Evolutionary conservation across 2,329 filamentous ascomycete genomes (phyloP).

Genomic region (Penicillium concentricum): DNA sequence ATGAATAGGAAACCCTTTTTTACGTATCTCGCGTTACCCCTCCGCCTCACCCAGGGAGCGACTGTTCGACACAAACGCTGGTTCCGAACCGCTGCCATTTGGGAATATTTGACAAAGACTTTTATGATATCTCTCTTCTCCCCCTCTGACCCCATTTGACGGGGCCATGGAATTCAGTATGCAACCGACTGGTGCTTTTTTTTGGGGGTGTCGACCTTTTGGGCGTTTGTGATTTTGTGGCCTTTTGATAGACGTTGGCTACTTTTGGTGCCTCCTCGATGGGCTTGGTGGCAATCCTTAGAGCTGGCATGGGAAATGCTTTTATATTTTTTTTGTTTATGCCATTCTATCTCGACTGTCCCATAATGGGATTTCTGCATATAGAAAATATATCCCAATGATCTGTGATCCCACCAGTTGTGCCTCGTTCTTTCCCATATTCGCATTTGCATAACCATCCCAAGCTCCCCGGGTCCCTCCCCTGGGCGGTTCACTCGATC

Average conservation of each 20-base stretch:
- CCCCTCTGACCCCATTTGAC: conserved; percentile 10
- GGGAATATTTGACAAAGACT: conserved; percentile 15
- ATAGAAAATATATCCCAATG: conserved; percentile 25
- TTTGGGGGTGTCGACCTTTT: conserved; percentile 18
- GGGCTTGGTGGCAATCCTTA: conserved; percentile 12
- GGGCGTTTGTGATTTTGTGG: conserved; percentile 21
- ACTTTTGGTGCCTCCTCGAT: conserved; percentile 11
- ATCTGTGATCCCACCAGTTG: conserved; percentile 6
- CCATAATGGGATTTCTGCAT: conserved; percentile 20
- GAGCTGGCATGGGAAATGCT: conserved; percentile 16
- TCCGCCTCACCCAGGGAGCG: conserved; percentile 7
- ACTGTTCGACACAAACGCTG: conserved; percentile 11
- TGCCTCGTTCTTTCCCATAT: conserved; percentile 6
- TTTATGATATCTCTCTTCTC: conserved; percentile 15
- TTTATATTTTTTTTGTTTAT: conserved; percentile 12
- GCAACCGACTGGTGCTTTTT: conserved; percentile 15
- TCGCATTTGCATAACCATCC: background rate
- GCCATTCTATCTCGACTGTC: conserved; percentile 17
- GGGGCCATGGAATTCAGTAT: conserved; percentile 9
- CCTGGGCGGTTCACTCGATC: background rate
- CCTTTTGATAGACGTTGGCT: conserved; percentile 16
- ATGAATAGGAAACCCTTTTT: background rate
- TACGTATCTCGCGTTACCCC: conserved; percentile 2
- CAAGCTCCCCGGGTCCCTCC: no score
- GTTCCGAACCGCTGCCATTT: conserved; percentile 3